A percentile compares a stretch with the other conserved stretches of the same genome.
phyloP scores from a whole-genome alignment of 768 basidiomycete species.

The Leccinum imitatum region DNA sequence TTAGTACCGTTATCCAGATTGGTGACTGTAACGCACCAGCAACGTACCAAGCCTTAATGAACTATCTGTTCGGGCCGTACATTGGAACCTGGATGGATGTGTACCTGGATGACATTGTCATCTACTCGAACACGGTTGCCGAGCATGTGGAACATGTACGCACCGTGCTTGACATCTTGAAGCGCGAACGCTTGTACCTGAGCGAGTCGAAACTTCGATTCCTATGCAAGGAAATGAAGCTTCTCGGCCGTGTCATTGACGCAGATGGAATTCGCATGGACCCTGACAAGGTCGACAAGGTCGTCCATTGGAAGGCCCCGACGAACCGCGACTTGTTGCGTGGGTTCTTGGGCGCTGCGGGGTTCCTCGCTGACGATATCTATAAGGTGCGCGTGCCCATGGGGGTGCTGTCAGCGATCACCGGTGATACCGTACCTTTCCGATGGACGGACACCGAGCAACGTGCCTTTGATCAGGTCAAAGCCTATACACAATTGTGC shows the following conservation, averaged over 20 bases:
- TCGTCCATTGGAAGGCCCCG: constrained; percentile 14
- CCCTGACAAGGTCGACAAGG: constrained; percentile 40
- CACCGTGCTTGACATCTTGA: constrained; percentile 36
- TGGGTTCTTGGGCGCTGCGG: neutral
- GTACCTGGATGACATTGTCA: constrained; percentile 8
- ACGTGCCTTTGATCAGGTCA: neutral
- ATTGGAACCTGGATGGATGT: constrained; percentile 5
- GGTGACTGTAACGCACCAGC: constrained; percentile 40
- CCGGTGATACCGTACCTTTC: neutral
- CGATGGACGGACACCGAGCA: neutral
- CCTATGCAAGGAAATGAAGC: constrained; percentile 28
- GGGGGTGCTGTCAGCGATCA: neutral
- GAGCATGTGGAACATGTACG: constrained; percentile 32
- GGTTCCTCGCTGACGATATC: constrained; percentile 2
- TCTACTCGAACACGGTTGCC: constrained; percentile 15
- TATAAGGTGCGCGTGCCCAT: neutral
- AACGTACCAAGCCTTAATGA: constrained; percentile 39
- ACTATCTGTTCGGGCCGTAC: neutral
- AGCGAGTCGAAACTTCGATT: constrained; percentile 36
- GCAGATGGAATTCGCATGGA: constrained; percentile 44
- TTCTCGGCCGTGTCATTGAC: constrained; percentile 38
- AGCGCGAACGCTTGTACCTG: constrained; percentile 37
- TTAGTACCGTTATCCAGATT: constrained; percentile 21
- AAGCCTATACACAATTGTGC: neutral
- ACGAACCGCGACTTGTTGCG: neutral